Base-by-base conservation (phyloP, 805 yeast genomes). In the Kluyveromyces aestuarii region DNA sequence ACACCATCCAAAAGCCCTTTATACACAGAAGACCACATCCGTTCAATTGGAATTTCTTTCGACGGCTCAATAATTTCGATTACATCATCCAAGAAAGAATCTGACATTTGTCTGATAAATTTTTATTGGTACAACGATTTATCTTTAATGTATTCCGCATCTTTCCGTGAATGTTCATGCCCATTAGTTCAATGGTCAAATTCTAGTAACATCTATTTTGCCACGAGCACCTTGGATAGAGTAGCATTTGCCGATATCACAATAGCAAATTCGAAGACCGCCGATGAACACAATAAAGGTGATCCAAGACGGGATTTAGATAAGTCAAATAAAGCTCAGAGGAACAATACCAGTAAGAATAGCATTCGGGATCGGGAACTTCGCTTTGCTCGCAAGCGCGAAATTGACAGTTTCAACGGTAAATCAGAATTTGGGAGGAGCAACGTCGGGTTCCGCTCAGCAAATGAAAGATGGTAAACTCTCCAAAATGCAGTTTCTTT, bases 1-100 rank as follows among this genome's bases (percentile, higher is more conserved):
- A 62, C 70, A 47, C 66, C 69, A 42, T 49, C 57, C n/a, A 58
- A 61, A 36, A 30, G 9, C n/a, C 16, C 41, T n/a, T 25, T 35
- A 8, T 14, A 35, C 16, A 43, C 40, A 8, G 35, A 11, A 3
- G 33, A 30, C 13, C 36, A 18, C 17, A 30, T 48, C 13, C 21
- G 17, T 17, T 21, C 33, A n/a, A 43, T 43, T 17, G 45, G 36
- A 14, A 43, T 14, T n/a, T 43, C 45, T 11, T 43, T 43, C 16
- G 45, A 43, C 18, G 45, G 45, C 13, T 43, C 45, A 10, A 43
- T 43, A 18, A 19, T 43, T 18, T 16, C 45, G 10, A 17, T 43
- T 17, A 10, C 27, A 13, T 33, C 39, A 37, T 19, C 21, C 8
- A 17, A n/a, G 16, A 30, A 14, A 30, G 30, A 43, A 19, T 43